Evolutionary conservation across 2,329 filamentous ascomycete species (phyloP).

Genomic region (Microcera coccophila): DNA sequence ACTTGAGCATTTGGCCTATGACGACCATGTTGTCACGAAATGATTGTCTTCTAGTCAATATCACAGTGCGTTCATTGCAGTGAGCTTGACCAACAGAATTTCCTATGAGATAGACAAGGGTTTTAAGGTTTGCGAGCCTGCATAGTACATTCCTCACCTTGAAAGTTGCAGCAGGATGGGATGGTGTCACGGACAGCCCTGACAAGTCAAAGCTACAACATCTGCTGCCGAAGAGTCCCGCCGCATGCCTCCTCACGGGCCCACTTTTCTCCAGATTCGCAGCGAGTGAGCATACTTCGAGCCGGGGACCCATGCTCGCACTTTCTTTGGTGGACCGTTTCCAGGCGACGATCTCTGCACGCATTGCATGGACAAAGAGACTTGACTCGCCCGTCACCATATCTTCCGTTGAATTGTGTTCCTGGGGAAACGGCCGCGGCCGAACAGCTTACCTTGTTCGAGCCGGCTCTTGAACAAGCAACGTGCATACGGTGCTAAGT

Average conservation of each 20-base stretch:
- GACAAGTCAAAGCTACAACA: slow-evolving; percentile 21
- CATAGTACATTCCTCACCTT: not conserved
- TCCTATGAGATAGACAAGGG: not conserved
- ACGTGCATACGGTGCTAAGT: slow-evolving; percentile 17
- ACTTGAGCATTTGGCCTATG: slow-evolving; percentile 6
- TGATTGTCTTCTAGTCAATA: not conserved
- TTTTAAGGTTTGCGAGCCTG: not conserved
- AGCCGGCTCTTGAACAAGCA: slow-evolving; percentile 26
- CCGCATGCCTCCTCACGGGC: slow-evolving; percentile 19
- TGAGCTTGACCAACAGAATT: not conserved
- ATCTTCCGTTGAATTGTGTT: slow-evolving; percentile 14
- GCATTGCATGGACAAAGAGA: slow-evolving; percentile 17
- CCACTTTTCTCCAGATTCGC: slow-evolving; percentile 26
- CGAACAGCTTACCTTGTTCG: slow-evolving; percentile 29
- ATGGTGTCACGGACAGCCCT: slow-evolving; percentile 17
- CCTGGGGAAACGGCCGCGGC: slow-evolving; percentile 28
- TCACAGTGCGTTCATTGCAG: not conserved
- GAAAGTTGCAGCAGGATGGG: slow-evolving; percentile 27
- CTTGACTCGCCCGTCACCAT: slow-evolving; percentile 25
- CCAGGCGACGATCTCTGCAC: slow-evolving; percentile 24
- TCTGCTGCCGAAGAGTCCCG: slow-evolving; percentile 28
- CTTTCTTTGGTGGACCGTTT: slow-evolving; percentile 28
- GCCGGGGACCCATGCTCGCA: slow-evolving; percentile 15
- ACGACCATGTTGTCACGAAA: not conserved
- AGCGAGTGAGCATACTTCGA: slow-evolving; percentile 20